These are phyloP conservation scores for Magnolia sinica DNA, from an alignment of 164 flowering plant genomes.

Conservation along the genomic window DNA sequence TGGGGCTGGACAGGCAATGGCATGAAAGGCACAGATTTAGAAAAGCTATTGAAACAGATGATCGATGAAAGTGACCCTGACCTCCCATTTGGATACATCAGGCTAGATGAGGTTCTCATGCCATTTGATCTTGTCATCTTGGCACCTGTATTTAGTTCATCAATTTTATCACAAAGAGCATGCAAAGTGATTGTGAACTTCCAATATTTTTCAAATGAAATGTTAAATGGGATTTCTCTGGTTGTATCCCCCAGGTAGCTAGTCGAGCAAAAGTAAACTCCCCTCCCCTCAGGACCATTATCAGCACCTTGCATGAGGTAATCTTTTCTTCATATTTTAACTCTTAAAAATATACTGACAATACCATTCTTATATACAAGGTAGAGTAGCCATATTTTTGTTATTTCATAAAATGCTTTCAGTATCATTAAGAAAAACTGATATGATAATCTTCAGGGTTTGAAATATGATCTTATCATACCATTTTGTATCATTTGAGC, in stretches of 20 bases:
- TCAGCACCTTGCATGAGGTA: slow-evolving; percentile 60
- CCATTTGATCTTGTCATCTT: neutral
- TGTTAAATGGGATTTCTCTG: neutral
- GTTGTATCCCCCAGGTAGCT: slow-evolving; percentile 46
- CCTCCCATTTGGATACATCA: slow-evolving; percentile 76
- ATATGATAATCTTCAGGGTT: too few relatives aligned
- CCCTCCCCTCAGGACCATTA: slow-evolving; percentile 52
- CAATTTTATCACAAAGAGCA: neutral
- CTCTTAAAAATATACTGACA: neutral
- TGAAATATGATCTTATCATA: too few relatives aligned
- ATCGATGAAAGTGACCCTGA: slow-evolving; percentile 74
- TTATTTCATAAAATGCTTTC: too few relatives aligned
- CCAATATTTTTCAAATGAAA: neutral
- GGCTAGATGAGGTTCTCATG: slow-evolving; percentile 69
- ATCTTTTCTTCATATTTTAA: neutral
- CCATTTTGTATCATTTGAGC: too few relatives aligned
- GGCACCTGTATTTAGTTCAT: neutral
- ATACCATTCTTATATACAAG: neutral
- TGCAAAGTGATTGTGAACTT: neutral
- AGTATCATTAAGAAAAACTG: too few relatives aligned
- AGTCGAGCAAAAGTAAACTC: slow-evolving; percentile 77
- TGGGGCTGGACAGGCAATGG: slow-evolving; percentile 62
- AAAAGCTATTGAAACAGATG: slow-evolving; percentile 63
- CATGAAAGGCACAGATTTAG: slow-evolving; percentile 33
- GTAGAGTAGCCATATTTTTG: neutral